Evolutionary conservation across 257 asterid species (phyloP), one percentile per base, ranked within the genome.

Genomic region (Solanum ahanhuiri): DNA sequence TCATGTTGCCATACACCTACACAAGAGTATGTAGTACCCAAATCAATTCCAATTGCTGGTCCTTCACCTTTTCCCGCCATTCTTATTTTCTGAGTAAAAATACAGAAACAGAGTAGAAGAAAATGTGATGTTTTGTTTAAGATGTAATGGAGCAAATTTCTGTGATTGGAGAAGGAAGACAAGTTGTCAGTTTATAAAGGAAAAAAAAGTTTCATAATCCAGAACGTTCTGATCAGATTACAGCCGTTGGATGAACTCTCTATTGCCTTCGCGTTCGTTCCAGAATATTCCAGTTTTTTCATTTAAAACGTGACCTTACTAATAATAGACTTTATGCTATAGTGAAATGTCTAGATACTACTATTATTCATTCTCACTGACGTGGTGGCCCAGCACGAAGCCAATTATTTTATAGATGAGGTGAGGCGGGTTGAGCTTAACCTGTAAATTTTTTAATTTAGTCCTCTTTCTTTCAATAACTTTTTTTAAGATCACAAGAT

Each of bases 1-100:
- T 89, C 89, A 48, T 82, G 89, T 23, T 89, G 91, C 91, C 91
- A 89, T 31, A 89, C 89, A 17, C 88, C 91, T n/a, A 89, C 91
- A 66, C 91, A 89, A 0, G 91, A 89, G 8, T 89, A 89, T 2
- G 91, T 86, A 1, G 89, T 89, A 7, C 91, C 91, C 70, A 89
- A 72, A 34, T 89, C 91, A 71, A 89, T 87, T 5, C 91, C 91
- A 45, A 89, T 89, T 0, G 91, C 91, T 18, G 88, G 91, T 0
- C 91, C 88, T 85, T 89, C 91, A n/a, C 87, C 85, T 76, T 89
- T 87, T 7, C 85, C 83, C 0, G 87, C 89, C 88, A 87, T 85
- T 28, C 33, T 28, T 51, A 15, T 15, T 15, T 39, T n/a, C 23
- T 33, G 0, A 76, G 4, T 48, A 7, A 48, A 48, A 48, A 45